phyloP scores from a whole-genome alignment of 495 filamentous ascomycete species.

The Neurospora discreta region DNA sequence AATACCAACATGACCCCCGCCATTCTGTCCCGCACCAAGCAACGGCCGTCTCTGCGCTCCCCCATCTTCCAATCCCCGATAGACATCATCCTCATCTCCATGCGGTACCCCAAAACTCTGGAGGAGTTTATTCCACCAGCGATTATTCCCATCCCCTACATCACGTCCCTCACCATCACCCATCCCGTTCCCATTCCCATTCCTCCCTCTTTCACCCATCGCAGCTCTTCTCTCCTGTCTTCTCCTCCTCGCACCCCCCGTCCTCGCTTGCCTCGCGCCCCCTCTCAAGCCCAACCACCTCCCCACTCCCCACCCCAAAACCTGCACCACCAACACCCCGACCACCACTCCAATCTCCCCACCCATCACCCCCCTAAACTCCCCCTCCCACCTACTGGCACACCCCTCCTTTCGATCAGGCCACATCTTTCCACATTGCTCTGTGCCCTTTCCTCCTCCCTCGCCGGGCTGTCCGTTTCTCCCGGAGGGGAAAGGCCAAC shows the following conservation, averaged over 20 bases:
- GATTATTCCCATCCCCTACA: background rate
- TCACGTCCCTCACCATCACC: background rate
- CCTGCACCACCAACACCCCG: conserved; percentile 7
- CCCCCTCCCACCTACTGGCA: conserved; percentile 3
- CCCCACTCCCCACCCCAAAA: background rate
- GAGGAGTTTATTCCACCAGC: background rate
- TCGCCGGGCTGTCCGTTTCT: background rate
- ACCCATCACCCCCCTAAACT: background rate
- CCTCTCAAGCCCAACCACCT: background rate
- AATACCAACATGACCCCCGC: background rate
- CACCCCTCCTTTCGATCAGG: conserved; percentile 6
- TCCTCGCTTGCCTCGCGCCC: background rate
- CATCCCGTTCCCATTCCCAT: background rate
- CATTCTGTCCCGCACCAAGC: background rate
- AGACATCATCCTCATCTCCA: background rate
- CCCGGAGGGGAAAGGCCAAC: conserved; percentile 41
- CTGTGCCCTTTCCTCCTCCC: background rate
- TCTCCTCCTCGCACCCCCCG: background rate
- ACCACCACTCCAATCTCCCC: conserved; percentile 7
- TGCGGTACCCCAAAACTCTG: background rate
- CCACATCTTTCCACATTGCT: background rate
- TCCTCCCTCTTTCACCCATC: background rate
- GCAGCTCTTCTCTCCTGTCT: background rate
- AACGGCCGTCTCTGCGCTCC: background rate
- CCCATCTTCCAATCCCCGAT: background rate